Evolutionary conservation across 2,329 filamentous ascomycete genomes (phyloP), one percentile per base, ranked within the genome.

Genomic region (Fusarium pininemorale): DNA sequence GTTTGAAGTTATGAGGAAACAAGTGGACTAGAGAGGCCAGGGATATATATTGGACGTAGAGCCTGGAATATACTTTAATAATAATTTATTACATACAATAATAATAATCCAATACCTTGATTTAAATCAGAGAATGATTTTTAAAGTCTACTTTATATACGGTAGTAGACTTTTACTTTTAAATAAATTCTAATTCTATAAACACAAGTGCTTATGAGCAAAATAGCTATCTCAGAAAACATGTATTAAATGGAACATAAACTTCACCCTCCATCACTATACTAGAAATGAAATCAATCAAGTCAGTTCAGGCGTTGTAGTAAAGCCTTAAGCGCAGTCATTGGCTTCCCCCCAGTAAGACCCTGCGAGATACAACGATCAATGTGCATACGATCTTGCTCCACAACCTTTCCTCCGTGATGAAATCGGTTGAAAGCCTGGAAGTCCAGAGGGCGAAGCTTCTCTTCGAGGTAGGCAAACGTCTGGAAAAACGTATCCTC

Each of bases 221-320:
- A 41, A 41, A 22, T 22, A 6, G 3, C 8, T 41, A 41, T 41
- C 22, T 42, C 1, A n/a, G 22, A 42, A 3, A 8, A n/a, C 6
- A 42, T 15, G 5, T 1, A 41, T 22, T 7, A 3, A 2, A 6
- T 41, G 1, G 3, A 41, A 0, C 0, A 14, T 22, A 22, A 22
- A 8, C 12, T 41, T 22, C 7, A 14, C 14, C 22, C 22, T 15
- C 15, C 1, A 11, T 14, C 1, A 15, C 14, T n/a, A 11, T 15
- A n/a, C 22, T n/a, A 42, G 14, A 42, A 42, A 15, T 16, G 3
- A 42, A 15, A 42, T 7, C 4, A n/a, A n/a, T 42, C 14, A 3
- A 6, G 8, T 2, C 13, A 8, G 8, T 15, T 2, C 1, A n/a
- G 8, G 10, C 22, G 13, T 16, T 11, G 2, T 6, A 42, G 14